phyloP scores from a whole-genome alignment of 2,329 filamentous ascomycete species.

The Raffaelea arxii region DNA sequence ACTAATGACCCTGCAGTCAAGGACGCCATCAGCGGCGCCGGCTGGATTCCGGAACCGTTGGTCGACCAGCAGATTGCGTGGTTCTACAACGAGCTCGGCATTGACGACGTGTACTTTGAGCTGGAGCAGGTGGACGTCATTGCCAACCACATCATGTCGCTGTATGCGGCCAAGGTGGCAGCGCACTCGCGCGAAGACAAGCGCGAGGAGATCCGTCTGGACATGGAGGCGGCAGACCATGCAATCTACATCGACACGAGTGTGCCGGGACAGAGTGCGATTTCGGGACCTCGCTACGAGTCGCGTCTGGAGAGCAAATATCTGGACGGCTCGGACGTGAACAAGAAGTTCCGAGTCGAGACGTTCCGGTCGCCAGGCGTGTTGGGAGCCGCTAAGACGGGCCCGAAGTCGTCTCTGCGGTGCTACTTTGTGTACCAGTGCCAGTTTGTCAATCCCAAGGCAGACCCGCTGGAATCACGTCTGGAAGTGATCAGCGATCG shows the following conservation, averaged over 20 bases:
- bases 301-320: constrained; percentile 92
- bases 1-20: constrained; percentile 59
- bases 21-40: constrained; percentile 65
- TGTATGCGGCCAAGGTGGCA: constrained; percentile 94
- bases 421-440: constrained; percentile 99
- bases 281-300: constrained; percentile 83
- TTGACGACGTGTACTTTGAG: constrained; percentile 97
- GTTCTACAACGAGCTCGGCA: constrained; percentile 95
- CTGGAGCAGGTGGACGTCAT: constrained; percentile 81
- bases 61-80: constrained; percentile 80
- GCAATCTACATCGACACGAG: constrained; percentile 99
- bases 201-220: constrained; percentile 84
- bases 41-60: constrained; percentile 77
- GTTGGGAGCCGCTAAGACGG: constrained; percentile 49
- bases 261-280: constrained; percentile 68
- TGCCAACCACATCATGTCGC: constrained; percentile 85
- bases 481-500: constrained; percentile 88
- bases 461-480: constrained; percentile 69
- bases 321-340: constrained; percentile 65
- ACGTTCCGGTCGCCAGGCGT: constrained; percentile 88
- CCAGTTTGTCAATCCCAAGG: constrained; percentile 70
- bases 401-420: constrained; percentile 72
- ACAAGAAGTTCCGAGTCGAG: constrained; percentile 82
- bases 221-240: constrained; percentile 91
- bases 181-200: constrained; percentile 90